Conservation (phyloP, 1,284 basidiomycete genomes). For the Boletus sp. region DNA sequence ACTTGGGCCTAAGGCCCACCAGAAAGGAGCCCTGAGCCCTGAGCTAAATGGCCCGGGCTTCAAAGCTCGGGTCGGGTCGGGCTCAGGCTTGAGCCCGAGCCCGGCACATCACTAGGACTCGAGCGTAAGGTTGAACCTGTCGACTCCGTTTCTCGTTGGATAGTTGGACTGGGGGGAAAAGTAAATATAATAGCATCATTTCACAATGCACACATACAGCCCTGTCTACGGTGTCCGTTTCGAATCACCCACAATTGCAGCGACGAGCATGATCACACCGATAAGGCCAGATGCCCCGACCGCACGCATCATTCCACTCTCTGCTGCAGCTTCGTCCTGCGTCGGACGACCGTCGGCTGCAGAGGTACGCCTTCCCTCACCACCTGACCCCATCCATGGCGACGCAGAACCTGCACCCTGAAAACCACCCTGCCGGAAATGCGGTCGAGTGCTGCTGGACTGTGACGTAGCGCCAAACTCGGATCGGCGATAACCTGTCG, state of each 20-base stretch:
- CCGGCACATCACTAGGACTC: too few species aligned
- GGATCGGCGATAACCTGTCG: slow-evolving; percentile 21
- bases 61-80: too few species aligned
- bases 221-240: slow-evolving; percentile 16
- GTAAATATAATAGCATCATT: neutral
- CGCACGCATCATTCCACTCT: slow-evolving; percentile 26
- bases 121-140: too few species aligned
- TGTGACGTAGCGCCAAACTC: slow-evolving; percentile 1
- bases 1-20: too few species aligned
- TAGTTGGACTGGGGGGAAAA: too few species aligned
- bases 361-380: slow-evolving; percentile 1
- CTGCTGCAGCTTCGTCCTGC: slow-evolving; percentile 24
- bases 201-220: neutral
- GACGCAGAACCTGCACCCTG: neutral
- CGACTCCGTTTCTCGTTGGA: too few species aligned
- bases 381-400: slow-evolving; percentile 3
- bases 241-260: slow-evolving; percentile 15
- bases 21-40: too few species aligned
- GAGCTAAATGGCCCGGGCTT: too few species aligned
- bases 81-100: too few species aligned
- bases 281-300: slow-evolving; percentile 30
- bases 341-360: slow-evolving; percentile 9
- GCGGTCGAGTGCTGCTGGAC: neutral
- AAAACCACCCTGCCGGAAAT: slow-evolving; percentile 1
- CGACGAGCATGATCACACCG: slow-evolving; percentile 26